Evolutionary conservation across 2,329 filamentous ascomycete species (phyloP), one percentile per base, ranked within the genome.

Genomic region (Fusarium nelsonii): DNA sequence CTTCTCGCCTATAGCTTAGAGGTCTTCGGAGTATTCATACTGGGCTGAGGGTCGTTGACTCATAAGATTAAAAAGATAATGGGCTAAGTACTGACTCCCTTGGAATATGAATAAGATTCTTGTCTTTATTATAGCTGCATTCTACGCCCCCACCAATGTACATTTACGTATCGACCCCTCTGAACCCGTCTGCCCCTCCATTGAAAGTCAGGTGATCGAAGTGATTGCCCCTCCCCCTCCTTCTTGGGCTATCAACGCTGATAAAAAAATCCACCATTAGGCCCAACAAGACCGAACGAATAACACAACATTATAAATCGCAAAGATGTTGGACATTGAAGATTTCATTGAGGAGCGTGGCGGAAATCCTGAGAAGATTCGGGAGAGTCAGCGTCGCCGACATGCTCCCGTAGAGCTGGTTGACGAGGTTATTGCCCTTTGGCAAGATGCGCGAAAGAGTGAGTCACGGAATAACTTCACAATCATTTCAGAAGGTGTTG

Each of bases 281-380:
- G 58, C 57, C 64, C 61, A 45, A 69, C 60, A 28, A 65, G 30
- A 54, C 26, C 36, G 56, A 63, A 54, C 53, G 33, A 61, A 60
- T 53, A 71, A 65, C 58, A 53, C 63, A 73, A 59, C 58, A 66
- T 61, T 39, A 36, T 32, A 60, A 66, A 52, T 51, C 57, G 62
- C 58, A 73, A 81, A 66, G 34, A 93, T 93, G 91, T 85, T 93
- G 72, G 92, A 94, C 83, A 85, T 93, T 58, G 85, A 87, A 73
- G 92, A 94, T 78, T 93, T 95, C 78, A 91, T 95, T 76, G 82
- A 87, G 78, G 93, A 97, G 81, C 92, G 94, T 74, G 96, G 95
- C 72, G 96, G 96, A 74, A 89, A 98, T 82, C 93, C 94, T 16
- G 91, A 97, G 78, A 91, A 90, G 83, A 96, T 99, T 81, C 92